Conservation (phyloP, 306 rosid genomes). For the Rosa persica region DNA sequence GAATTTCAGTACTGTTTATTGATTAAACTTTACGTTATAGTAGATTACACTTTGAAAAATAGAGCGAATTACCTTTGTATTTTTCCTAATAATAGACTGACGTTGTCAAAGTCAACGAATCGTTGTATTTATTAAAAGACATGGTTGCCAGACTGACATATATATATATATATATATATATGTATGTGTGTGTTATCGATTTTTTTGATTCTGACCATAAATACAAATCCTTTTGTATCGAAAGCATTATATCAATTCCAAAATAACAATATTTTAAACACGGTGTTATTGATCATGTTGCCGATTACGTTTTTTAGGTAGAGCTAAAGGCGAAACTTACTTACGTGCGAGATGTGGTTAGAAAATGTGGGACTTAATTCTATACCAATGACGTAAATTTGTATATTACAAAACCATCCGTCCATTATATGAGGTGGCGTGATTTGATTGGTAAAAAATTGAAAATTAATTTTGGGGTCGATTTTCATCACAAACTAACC, state of each 20-base stretch:
- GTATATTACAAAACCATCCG: conserved; percentile 14
- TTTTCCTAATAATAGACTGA: background rate
- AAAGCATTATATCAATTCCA: too few relatives aligned
- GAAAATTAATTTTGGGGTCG: background rate
- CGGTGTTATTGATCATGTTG: background rate
- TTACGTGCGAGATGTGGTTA: background rate
- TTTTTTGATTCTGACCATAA: background rate
- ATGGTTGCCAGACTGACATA: background rate
- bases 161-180: too few relatives aligned
- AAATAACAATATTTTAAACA: background rate
- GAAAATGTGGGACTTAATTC: background rate
- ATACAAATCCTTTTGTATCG: background rate
- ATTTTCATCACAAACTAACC: conserved; percentile 28
- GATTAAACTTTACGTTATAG: background rate
- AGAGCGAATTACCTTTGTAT: accelerated
- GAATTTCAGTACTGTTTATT: background rate
- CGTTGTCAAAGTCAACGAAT: background rate
- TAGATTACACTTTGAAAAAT: background rate
- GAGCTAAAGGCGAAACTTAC: too few relatives aligned
- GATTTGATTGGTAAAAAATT: background rate
- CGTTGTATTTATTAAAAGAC: background rate
- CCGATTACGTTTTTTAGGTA: too few relatives aligned
- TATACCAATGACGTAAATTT: background rate
- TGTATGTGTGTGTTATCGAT: too few relatives aligned
- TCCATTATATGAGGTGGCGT: conserved; percentile 17